A percentile compares a stretch with the other conserved stretches of the same genome.
These are phyloP conservation scores for Pleurotus pulmonarius DNA, from an alignment of 768 basidiomycete species.

Conservation along the genomic window DNA sequence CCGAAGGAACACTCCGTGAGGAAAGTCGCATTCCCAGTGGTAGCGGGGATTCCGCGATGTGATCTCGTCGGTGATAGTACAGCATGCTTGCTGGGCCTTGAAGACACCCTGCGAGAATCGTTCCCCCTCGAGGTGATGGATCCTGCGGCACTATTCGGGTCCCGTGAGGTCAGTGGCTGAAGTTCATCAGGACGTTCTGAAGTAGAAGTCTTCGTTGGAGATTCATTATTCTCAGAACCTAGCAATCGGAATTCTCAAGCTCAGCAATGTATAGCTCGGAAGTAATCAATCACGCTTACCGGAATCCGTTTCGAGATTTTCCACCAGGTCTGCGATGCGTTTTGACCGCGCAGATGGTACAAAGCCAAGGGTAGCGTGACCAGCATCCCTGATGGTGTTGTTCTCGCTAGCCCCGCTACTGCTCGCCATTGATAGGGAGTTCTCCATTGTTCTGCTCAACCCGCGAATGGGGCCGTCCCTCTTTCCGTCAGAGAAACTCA, in stretches of 20 bases:
- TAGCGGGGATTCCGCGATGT: conserved; percentile 26
- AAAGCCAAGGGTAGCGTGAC: conserved; percentile 24
- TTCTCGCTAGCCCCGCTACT: conserved; percentile 14
- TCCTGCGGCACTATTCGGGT: conserved; percentile 26
- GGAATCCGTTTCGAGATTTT: conserved; percentile 60
- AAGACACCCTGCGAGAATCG: conserved; percentile 38
- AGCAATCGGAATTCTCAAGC: conserved; percentile 8
- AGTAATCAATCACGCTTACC: conserved; percentile 37
- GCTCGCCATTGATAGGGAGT: conserved; percentile 25
- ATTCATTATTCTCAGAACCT: conserved; percentile 43
- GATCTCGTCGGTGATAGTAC: conserved; percentile 26
- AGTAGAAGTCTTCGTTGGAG: conserved; percentile 53
- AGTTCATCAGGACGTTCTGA: conserved; percentile 45
- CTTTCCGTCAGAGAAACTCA: conserved; percentile 96
- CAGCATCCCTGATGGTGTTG: conserved; percentile 13
- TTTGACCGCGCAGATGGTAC: conserved; percentile 69
- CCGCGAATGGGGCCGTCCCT: conserved; percentile 85
- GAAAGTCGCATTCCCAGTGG: conserved; percentile 47
- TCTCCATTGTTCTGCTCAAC: conserved; percentile 31
- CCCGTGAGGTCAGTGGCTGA: conserved; percentile 40
- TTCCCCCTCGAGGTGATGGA: conserved; percentile 14
- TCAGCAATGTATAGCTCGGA: conserved; percentile 8
- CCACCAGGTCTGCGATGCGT: conserved; percentile 78
- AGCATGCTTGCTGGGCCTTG: conserved; percentile 33
- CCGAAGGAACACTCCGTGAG: conserved; percentile 97